Conservation (phyloP, 2,329 filamentous ascomycete genomes). For the Knufia fluminis region DNA sequence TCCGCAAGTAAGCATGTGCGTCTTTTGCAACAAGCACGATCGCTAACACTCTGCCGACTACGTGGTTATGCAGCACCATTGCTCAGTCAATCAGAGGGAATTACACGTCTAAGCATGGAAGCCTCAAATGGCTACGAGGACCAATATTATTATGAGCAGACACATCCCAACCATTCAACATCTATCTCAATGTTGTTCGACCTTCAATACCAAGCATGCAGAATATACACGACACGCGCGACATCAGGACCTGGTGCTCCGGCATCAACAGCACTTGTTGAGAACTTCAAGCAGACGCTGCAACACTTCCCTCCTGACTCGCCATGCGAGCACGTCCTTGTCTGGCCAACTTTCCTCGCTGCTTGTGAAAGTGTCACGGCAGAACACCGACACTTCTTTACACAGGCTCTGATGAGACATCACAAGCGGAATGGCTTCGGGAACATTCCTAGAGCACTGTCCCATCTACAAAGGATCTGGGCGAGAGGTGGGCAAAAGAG, state of each 20-base stretch:
- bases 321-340: slow-evolving; percentile 31
- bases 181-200: slow-evolving; percentile 2
- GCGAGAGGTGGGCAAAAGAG: slow-evolving; percentile 16
- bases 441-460: slow-evolving; percentile 31
- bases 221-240: slow-evolving; percentile 22
- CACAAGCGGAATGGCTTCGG: slow-evolving; percentile 30
- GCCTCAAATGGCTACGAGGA: slow-evolving; percentile 4
- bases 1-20: slow-evolving; percentile 5
- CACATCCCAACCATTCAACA: slow-evolving; percentile 8
- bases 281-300: slow-evolving; percentile 28
- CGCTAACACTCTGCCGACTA: slow-evolving; percentile 23
- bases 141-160: slow-evolving; percentile 15
- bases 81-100: slow-evolving; percentile 12
- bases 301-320: slow-evolving; percentile 23
- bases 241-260: slow-evolving; percentile 13
- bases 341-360: slow-evolving; percentile 36
- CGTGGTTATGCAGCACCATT: slow-evolving; percentile 21
- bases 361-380: slow-evolving; percentile 31
- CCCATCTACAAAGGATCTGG: slow-evolving; percentile 31
- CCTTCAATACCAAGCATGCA: slow-evolving; percentile 16
- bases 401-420: slow-evolving; percentile 24
- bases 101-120: slow-evolving; percentile 4
- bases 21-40: background rate
- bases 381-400: slow-evolving; percentile 31
- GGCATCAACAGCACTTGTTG: slow-evolving; percentile 19